Base-by-base conservation (phyloP, 2,329 filamentous ascomycete genomes). In the Hypoxylon sp. region DNA sequence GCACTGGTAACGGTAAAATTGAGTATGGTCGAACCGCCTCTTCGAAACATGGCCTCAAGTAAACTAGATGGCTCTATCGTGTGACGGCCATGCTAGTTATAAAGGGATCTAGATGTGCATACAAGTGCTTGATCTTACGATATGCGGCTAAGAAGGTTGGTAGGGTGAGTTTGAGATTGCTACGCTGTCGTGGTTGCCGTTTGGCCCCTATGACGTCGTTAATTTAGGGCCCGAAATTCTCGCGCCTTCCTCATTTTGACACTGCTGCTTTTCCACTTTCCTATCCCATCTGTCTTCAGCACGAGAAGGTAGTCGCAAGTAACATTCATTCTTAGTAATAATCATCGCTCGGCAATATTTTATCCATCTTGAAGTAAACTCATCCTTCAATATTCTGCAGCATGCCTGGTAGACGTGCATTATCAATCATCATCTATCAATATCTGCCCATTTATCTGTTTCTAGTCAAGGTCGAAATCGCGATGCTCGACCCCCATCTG, bases 31-130 rank as follows among this genome's bases (percentile, higher is more conserved):
- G 58, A 61, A 22, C 53, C 17, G 22, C 42, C 35, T 55, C 37
- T 72, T 68, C 54, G 70, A 60, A 70, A 57, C 72, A 73, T 74
- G 57, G 46, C 60, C 51, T 56, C 40, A 51, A 49, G 2, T 22
- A 40, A 37, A 31, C 8, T 44, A 64, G 35, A 51, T 40, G 13
- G 22, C 30, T n/a, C 54, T 61, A 49, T 57, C 35, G 42, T 35
- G 42, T 30, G 54, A 33, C 30, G 50, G 30, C 25, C 44, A 63
- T 69, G 30, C 17, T 64, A 60, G 64, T 61, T 61, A 62, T 61
- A 57, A 35, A 57, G n/a, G 55, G 8, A 17, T 31, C 20, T 22
- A 40, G n/a, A 14, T 31, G 30, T 35, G 35, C 22, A 30, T n/a
- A 10, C 10, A n/a, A 13, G 13, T 44, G 10, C 10, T 55, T 30